phyloP scores from a whole-genome alignment of 2,329 filamentous ascomycete genomes.

The Colletotrichum endophyticum region DNA sequence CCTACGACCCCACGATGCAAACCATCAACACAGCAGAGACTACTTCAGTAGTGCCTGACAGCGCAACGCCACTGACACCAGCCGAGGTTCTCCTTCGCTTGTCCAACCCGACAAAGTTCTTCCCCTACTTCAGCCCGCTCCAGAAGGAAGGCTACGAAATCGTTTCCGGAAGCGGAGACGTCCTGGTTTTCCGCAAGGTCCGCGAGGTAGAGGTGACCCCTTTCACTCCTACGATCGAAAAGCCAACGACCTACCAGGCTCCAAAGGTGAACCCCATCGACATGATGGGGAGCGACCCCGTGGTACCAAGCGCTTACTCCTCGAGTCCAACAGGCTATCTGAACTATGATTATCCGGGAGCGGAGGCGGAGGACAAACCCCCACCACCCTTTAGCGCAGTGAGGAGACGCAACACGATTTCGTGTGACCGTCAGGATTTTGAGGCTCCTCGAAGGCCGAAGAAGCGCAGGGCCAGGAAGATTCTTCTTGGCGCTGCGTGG shows the following conservation, averaged over 20 bases:
- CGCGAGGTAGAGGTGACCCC: conserved; percentile 31
- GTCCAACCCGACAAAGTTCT: conserved; percentile 67
- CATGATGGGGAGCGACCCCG: conserved; percentile 49
- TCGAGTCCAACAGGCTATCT: conserved; percentile 71
- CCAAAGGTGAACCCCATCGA: conserved; percentile 62
- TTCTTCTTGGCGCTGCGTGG: conserved; percentile 58
- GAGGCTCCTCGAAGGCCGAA: conserved; percentile 46
- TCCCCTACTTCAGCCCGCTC: conserved; percentile 65
- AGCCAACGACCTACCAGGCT: conserved; percentile 15
- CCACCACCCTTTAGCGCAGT: conserved; percentile 45
- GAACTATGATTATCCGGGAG: conserved; percentile 55
- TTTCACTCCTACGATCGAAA: conserved; percentile 5
- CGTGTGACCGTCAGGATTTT: conserved; percentile 43
- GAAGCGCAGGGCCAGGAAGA: conserved; percentile 48
- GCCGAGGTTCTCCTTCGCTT: conserved; percentile 65
- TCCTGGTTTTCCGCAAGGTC: conserved; percentile 71
- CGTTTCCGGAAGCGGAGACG: conserved; percentile 64
- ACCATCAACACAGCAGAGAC: conserved; percentile 65
- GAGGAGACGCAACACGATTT: conserved; percentile 37
- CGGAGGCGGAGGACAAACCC: conserved; percentile 32
- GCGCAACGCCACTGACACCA: conserved; percentile 57
- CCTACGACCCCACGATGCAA: conserved; percentile 65
- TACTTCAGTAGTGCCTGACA: conserved; percentile 56
- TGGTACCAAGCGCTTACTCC: conserved; percentile 56
- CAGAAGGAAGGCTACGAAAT: conserved; percentile 70